These are phyloP conservation scores for Pichia norvegensis DNA, from an alignment of 1,139 yeast species.

Conservation along the genomic window DNA sequence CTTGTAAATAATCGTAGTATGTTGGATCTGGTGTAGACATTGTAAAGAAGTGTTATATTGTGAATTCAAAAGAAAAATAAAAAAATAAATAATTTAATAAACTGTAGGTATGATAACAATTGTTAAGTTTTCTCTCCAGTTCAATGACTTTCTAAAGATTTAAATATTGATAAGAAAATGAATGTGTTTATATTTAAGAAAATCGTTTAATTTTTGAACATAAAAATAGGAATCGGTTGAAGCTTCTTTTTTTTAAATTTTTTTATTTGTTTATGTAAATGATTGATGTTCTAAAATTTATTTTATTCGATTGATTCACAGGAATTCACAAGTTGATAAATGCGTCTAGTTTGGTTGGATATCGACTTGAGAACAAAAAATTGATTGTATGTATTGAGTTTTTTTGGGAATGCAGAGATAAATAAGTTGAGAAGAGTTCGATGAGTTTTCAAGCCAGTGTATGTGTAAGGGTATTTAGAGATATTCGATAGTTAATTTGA, in stretches of 20 bases:
- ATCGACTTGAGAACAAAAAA: neutral
- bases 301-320: too few species aligned
- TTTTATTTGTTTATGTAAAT: too few species aligned
- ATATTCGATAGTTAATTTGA: too few species aligned
- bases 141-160: too few species aligned
- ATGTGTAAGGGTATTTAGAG: too few species aligned
- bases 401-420: neutral
- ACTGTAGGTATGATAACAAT: neutral
- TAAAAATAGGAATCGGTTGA: too few species aligned
- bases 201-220: too few species aligned
- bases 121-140: too few species aligned
- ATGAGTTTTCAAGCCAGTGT: neutral
- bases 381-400: neutral
- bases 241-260: too few species aligned
- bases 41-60: neutral
- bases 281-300: too few species aligned
- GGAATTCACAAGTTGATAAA: neutral
- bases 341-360: neutral
- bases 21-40: constrained; percentile 13
- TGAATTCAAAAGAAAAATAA: neutral
- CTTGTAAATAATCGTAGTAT: constrained; percentile 50
- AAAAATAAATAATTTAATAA: neutral
- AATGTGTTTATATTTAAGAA: too few species aligned
- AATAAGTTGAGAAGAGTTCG: neutral
- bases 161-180: too few species aligned